phyloP scores from a whole-genome alignment of 345 rosid genomes.

The Pugionium dolabratum region DNA sequence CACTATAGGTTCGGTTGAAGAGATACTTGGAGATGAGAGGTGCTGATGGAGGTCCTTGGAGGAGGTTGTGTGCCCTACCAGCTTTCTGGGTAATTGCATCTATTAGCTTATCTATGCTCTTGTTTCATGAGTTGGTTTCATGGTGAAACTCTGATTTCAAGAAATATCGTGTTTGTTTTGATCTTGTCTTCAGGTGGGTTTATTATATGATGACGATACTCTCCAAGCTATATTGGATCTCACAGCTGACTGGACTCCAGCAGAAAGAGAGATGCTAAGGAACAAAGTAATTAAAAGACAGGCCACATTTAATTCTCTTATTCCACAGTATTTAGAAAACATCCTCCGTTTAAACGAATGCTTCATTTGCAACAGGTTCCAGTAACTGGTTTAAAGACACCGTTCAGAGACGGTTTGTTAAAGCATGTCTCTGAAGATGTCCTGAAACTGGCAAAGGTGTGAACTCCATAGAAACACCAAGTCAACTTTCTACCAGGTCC shows the following conservation, averaged over 20 bases:
- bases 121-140: slow-evolving; percentile 3
- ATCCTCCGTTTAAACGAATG: not conserved
- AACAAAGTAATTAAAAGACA: slow-evolving; percentile 57
- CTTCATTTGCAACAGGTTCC: slow-evolving; percentile 64
- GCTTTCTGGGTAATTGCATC: slow-evolving; percentile 84
- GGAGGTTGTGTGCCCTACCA: slow-evolving; percentile 92
- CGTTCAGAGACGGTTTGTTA: slow-evolving; percentile 81
- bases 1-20: slow-evolving; percentile 83
- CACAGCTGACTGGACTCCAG: slow-evolving; percentile 89
- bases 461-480: not conserved
- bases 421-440: slow-evolving; percentile 86
- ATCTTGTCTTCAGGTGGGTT: slow-evolving; percentile 68
- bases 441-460: slow-evolving; percentile 77
- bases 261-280: slow-evolving; percentile 89
- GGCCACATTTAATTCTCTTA: slow-evolving; percentile 4
- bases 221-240: slow-evolving; percentile 77
- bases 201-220: slow-evolving; percentile 79
- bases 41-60: slow-evolving; percentile 99
- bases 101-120: slow-evolving; percentile 14
- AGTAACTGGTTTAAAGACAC: slow-evolving; percentile 77
- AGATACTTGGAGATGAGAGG: slow-evolving; percentile 99
- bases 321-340: not conserved
- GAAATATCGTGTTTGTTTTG: slow-evolving; percentile 13
- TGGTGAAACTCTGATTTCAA: slow-evolving; percentile 1
- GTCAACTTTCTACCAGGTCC: not conserved